A percentile compares a stretch with the other conserved stretches of the same genome.
Evolutionary conservation across 2,329 filamentous ascomycete genomes (phyloP).

Genomic region (Fusarium neocosmosporiellum): DNA sequence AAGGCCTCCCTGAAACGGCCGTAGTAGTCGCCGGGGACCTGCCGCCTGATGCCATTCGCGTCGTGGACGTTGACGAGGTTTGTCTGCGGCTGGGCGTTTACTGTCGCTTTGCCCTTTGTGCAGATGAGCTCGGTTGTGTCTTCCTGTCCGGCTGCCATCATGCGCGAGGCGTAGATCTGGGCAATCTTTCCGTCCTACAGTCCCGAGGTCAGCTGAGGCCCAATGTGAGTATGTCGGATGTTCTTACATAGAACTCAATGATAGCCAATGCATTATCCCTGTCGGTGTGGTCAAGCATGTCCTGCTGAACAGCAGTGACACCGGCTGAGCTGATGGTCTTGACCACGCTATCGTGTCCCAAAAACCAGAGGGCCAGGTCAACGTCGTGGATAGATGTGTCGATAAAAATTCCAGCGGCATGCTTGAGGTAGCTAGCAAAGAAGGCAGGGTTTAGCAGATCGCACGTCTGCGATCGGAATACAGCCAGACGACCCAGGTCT

Average conservation of each 20-base stretch:
- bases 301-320: not conserved
- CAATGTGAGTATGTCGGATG: not conserved
- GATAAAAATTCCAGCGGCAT: not conserved
- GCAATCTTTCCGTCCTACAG: not conserved
- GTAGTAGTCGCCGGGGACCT: not conserved
- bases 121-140: slow-evolving; percentile 11
- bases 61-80: slow-evolving; percentile 6
- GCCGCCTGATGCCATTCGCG: not conserved
- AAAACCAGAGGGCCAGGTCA: not conserved
- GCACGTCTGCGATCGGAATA: not conserved
- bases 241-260: not conserved
- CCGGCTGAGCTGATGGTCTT: slow-evolving; percentile 1
- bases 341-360: not conserved
- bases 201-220: not conserved
- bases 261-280: not conserved
- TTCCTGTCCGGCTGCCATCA: slow-evolving; percentile 10
- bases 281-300: not conserved
- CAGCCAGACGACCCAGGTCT: not conserved
- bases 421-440: not conserved
- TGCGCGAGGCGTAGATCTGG: not conserved
- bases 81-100: not conserved
- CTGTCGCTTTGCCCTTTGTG: not conserved
- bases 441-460: not conserved
- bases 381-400: not conserved
- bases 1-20: slow-evolving; percentile 3